phyloP scores from a whole-genome alignment of 805 yeast species.

The Candida taoyuanica region DNA sequence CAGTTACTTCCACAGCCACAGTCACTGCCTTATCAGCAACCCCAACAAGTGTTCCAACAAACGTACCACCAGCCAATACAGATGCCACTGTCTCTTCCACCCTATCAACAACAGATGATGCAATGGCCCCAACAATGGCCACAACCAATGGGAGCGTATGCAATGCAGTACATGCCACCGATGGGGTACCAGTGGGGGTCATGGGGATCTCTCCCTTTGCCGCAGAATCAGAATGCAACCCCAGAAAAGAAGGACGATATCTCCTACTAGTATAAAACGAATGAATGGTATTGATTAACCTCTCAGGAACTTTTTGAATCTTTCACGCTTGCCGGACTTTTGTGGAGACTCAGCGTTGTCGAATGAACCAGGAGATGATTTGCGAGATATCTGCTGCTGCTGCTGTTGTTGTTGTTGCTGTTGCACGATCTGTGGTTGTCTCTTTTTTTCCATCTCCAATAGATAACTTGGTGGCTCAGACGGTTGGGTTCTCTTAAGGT shows the following conservation, averaged over 20 bases:
- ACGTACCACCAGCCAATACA: too few species aligned
- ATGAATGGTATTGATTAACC: slow-evolving; percentile 7
- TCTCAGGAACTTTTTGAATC: slow-evolving; percentile 43
- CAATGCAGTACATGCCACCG: background rate
- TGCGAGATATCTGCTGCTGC: slow-evolving; percentile 10
- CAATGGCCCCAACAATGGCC: slow-evolving; percentile 1
- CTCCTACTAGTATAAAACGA: background rate
- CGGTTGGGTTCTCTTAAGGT: slow-evolving; percentile 28
- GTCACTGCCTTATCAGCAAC: too few species aligned
- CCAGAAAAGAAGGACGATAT: background rate
- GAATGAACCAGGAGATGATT: too few species aligned
- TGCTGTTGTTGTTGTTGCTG: slow-evolving; percentile 5
- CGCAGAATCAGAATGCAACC: too few species aligned
- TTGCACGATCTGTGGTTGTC: slow-evolving; percentile 11
- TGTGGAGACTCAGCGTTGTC: too few species aligned
- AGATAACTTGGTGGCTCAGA: slow-evolving; percentile 41
- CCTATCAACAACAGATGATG: slow-evolving; percentile 1
- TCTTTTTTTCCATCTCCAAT: slow-evolving; percentile 32
- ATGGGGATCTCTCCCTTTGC: too few species aligned
- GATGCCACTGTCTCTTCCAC: too few species aligned
- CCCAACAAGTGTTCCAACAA: too few species aligned
- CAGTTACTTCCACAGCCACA: too few species aligned
- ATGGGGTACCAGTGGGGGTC: too few species aligned
- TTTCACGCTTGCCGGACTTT: slow-evolving; percentile 42
- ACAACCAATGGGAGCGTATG: background rate